These are phyloP conservation scores for Phytophthora cactorum DNA, from an alignment of 352 stramenopile genomes.

Conservation along the genomic window DNA sequence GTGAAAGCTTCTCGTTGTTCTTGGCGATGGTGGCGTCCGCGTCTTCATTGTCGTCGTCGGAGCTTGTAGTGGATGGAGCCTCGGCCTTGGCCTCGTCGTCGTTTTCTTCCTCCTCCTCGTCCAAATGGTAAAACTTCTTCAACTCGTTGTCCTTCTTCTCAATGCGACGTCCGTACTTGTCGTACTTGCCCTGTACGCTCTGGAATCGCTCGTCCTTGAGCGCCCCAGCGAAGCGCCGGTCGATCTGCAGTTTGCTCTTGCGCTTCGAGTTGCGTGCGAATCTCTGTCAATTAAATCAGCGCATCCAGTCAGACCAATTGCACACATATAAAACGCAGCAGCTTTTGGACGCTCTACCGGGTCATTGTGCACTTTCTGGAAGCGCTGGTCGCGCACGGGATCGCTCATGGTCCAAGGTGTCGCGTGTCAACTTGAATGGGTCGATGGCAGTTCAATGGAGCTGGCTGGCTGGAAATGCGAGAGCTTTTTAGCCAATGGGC, in stretches of 20 bases:
- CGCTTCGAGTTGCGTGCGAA: conserved; percentile 82
- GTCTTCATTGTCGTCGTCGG: conserved; percentile 41
- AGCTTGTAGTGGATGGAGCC: conserved; percentile 34
- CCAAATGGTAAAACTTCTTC: conserved; percentile 83
- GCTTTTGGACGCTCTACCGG: conserved; percentile 43
- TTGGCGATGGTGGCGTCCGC: conserved; percentile 36
- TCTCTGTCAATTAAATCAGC: conserved; percentile 38
- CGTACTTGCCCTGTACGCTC: conserved; percentile 83
- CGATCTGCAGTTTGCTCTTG: conserved; percentile 86
- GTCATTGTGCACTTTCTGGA: conserved; percentile 89
- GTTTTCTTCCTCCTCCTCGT: conserved; percentile 48
- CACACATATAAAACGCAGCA: not conserved
- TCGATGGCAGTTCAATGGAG: conserved; percentile 5
- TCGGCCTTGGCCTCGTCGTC: conserved; percentile 40
- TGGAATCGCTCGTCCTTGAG: conserved; percentile 85
- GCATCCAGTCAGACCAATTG: conserved; percentile 8
- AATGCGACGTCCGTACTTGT: conserved; percentile 88
- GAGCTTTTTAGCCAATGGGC: conserved; percentile 19
- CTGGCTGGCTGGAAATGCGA: conserved; percentile 15
- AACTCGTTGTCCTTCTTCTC: conserved; percentile 79
- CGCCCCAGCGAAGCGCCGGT: conserved; percentile 74
- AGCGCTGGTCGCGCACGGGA: conserved; percentile 74
- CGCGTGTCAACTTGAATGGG: conserved; percentile 1
- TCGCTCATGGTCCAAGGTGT: conserved; percentile 38
- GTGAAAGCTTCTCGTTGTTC: conserved; percentile 70